Evolutionary conservation across 352 stramenopile species (phyloP), one percentile per base, ranked within the genome.

Genomic region (Phytophthora pini): DNA sequence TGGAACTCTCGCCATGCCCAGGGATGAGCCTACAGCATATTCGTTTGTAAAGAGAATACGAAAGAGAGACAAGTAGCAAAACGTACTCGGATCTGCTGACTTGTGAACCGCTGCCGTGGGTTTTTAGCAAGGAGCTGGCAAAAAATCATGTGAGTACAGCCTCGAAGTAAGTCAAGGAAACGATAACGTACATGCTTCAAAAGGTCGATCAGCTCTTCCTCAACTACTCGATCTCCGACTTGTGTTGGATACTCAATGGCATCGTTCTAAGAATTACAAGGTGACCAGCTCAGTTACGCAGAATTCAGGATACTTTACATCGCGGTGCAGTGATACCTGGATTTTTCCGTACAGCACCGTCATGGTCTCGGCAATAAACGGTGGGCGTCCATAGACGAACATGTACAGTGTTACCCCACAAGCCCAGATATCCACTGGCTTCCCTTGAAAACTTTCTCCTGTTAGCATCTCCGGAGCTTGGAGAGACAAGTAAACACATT

Each of bases 321-420:
- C 13, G 5, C 51, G 31, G 9, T 43, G n/a, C 1, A 15, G 24
- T 80, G 46, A 50, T 76, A 89, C 76, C 57, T 83, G 77, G 69
- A 99, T 99, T 39, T 86, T 84, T 0, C 80, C 69, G 84, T 99
- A 99, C 12, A 99, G 68, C 39, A 98, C 88, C 12, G 84, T 84
- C 56, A 97, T 92, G 11, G 80, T 85, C 46, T 95, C 81, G 27
- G 91, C 93, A 60, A 93, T 88, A 67, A 98, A 99, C 3, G 97
- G 97, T 4, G 98, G 80, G 34, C 84, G 83, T 13, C 95, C 94
- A 51, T 98, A 98, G 8, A 97, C 83, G 70, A 99, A 99, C 77
- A 98, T 98, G 70, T 98, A 99, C 3, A 99, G 69, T 62, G 95
- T 99, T 31, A 99, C 72, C 4, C 97, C 97, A 17, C 93, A 97